Percentiles rank a stretch among this genome's conserved stretches.
Evolutionary conservation across 805 yeast genomes (phyloP).

Genomic region (Teunomyces gatunensis): DNA sequence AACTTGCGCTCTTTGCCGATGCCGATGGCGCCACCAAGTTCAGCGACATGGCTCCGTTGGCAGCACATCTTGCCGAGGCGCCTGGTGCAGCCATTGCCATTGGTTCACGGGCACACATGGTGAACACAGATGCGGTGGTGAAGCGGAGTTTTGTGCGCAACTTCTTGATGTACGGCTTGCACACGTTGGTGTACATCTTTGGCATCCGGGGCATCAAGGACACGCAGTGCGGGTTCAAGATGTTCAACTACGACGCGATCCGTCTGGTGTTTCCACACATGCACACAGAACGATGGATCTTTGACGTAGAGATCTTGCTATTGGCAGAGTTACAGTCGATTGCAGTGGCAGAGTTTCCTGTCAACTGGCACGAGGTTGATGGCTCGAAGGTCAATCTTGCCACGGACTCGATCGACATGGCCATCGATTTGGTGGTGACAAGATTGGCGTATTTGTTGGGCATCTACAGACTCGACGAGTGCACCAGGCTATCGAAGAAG

Average conservation of each 20-base stretch:
- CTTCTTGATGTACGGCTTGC: constrained; percentile 89
- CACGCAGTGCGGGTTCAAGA: constrained; percentile 96
- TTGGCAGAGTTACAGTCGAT: constrained; percentile 72
- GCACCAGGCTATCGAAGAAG: constrained; percentile 3
- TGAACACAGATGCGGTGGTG: constrained; percentile 93
- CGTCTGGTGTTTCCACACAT: constrained; percentile 72
- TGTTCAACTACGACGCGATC: constrained; percentile 74
- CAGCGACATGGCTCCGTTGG: constrained; percentile 57
- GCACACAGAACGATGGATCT: constrained; percentile 98
- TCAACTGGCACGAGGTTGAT: constrained; percentile 95
- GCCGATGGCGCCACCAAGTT: constrained; percentile 96
- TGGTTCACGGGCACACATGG: constrained; percentile 97
- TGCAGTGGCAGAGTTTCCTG: constrained; percentile 72
- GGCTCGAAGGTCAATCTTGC: constrained; percentile 95
- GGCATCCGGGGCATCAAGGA: constrained; percentile 86
- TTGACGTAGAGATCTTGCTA: constrained; percentile 89
- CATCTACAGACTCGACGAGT: constrained; percentile 51
- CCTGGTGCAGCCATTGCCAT: constrained; percentile 62
- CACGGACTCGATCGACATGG: constrained; percentile 88
- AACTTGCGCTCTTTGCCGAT: constrained; percentile 82
- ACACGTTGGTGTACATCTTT: constrained; percentile 78
- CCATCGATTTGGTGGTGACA: constrained; percentile 86
- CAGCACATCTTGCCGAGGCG: constrained; percentile 37
- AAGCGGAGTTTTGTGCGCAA: constrained; percentile 85
- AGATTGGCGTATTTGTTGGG: constrained; percentile 86